Conservation (phyloP, 805 yeast species). For the Debaryomyces hansenii region DNA sequence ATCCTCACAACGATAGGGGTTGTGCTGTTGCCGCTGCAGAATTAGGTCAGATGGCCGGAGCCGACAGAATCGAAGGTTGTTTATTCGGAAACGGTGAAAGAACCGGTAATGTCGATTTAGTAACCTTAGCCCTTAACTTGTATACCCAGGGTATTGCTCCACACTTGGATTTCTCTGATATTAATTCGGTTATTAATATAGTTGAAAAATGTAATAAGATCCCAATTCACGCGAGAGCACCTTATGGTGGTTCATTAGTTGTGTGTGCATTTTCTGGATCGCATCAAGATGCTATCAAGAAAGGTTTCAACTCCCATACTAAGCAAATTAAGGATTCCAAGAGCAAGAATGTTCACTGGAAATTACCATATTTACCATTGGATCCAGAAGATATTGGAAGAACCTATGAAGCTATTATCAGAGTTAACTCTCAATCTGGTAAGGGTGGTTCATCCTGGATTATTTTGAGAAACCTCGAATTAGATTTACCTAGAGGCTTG, state of each 20-base stretch:
- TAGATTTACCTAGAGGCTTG: conserved; percentile 78
- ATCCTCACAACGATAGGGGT: conserved; percentile 84
- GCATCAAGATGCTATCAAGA: conserved; percentile 88
- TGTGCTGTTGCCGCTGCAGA: conserved; percentile 90
- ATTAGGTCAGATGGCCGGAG: conserved; percentile 79
- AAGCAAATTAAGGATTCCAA: conserved; percentile 34
- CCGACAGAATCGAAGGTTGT: conserved; percentile 87
- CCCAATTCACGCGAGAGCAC: conserved; percentile 76
- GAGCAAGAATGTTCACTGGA: conserved; percentile 52
- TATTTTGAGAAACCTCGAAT: conserved; percentile 69
- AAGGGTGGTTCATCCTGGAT: conserved; percentile 93
- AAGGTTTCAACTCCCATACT: conserved; percentile 62
- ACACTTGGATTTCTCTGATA: conserved; percentile 67
- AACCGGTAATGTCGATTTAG: conserved; percentile 83
- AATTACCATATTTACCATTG: conserved; percentile 77
- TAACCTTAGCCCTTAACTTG: conserved; percentile 72
- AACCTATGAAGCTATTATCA: conserved; percentile 87
- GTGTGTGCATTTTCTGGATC: conserved; percentile 84
- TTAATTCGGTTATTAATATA: conserved; percentile 63
- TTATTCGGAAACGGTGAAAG: conserved; percentile 85
- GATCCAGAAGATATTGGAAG: conserved; percentile 86
- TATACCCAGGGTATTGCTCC: conserved; percentile 80
- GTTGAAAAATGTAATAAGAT: conserved; percentile 81
- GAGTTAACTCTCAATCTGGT: conserved; percentile 86
- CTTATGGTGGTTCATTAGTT: conserved; percentile 80